These are phyloP conservation scores for Epichloe baconii DNA, from an alignment of 2,329 filamentous ascomycete genomes.

Conservation along the genomic window DNA sequence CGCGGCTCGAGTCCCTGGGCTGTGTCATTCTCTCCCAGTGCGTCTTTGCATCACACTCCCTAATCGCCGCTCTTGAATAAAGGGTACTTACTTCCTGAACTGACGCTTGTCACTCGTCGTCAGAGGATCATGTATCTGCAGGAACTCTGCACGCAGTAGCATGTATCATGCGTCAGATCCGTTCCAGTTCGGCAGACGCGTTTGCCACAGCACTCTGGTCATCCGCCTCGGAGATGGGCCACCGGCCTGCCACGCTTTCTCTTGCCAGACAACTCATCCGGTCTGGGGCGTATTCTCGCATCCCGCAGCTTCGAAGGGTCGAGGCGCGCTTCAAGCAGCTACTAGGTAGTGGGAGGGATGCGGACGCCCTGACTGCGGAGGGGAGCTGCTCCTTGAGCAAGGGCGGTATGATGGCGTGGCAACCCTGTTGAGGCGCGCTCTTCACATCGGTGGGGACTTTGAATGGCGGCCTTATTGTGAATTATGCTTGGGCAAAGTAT, in stretches of 20 bases:
- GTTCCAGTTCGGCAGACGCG: conserved; percentile 2
- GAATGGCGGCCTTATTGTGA: conserved; percentile 16
- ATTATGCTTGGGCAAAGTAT: conserved; percentile 14
- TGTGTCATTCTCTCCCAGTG: conserved; percentile 12
- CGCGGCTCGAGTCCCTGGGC: conserved; percentile 11
- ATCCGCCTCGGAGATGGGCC: conserved; percentile 18
- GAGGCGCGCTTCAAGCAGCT: conserved; percentile 20
- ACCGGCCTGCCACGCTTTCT: conserved; percentile 18
- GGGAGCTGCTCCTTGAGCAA: conserved; percentile 15
- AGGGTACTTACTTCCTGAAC: too few species aligned
- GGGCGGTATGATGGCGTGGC: conserved; percentile 13
- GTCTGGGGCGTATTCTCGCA: conserved; percentile 10
- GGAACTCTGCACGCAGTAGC: conserved; percentile 15
- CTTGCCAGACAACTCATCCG: conserved; percentile 12
- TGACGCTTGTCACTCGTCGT: background rate
- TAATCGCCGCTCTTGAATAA: background rate
- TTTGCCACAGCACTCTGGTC: conserved; percentile 17
- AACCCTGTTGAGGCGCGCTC: conserved; percentile 13
- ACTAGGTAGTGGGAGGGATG: conserved; percentile 16
- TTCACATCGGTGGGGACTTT: conserved; percentile 12
- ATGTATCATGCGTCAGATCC: conserved; percentile 14
- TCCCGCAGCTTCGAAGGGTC: conserved; percentile 7
- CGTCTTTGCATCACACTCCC: conserved; percentile 4
- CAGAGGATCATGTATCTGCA: conserved; percentile 12
- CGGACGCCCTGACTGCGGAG: conserved; percentile 22